A percentile compares a stretch with the other conserved stretches of the same genome.
Conservation (phyloP, 1,284 basidiomycete species). For the Ustilago tritici region DNA sequence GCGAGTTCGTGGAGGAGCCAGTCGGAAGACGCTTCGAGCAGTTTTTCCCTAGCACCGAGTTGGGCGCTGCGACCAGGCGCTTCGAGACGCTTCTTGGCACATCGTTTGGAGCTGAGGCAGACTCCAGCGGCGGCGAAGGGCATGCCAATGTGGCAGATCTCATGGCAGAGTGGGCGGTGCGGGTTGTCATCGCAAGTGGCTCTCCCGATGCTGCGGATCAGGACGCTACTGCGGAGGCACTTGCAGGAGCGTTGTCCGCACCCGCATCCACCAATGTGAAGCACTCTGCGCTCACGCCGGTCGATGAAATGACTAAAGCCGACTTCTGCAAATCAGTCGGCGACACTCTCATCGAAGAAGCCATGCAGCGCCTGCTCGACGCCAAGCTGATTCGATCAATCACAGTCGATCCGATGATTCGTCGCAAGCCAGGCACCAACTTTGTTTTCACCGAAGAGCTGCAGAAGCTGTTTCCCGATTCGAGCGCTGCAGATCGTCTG, state of each 20-base stretch:
- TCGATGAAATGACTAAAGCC: constrained; percentile 27
- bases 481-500: constrained; percentile 4
- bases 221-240: not conserved
- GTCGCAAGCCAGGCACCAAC: constrained; percentile 51
- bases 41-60: constrained; percentile 24
- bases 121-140: not conserved
- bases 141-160: not conserved
- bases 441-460: constrained; percentile 48
- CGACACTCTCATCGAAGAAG: constrained; percentile 37
- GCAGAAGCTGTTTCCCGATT: constrained; percentile 24
- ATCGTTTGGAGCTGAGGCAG: constrained; percentile 17
- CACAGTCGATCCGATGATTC: constrained; percentile 20
- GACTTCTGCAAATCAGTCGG: constrained; percentile 41
- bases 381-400: constrained; percentile 32
- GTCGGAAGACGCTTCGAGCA: constrained; percentile 26
- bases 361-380: constrained; percentile 43
- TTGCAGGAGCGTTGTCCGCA: not conserved
- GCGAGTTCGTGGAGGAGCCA: constrained; percentile 25
- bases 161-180: constrained; percentile 47
- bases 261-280: not conserved
- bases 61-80: constrained; percentile 30
- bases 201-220: constrained; percentile 2
- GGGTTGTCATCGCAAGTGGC: constrained; percentile 22
- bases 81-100: constrained; percentile 32
- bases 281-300: not conserved